Conservation (phyloP, 768 basidiomycete species). For the Lyophyllum atratum region DNA sequence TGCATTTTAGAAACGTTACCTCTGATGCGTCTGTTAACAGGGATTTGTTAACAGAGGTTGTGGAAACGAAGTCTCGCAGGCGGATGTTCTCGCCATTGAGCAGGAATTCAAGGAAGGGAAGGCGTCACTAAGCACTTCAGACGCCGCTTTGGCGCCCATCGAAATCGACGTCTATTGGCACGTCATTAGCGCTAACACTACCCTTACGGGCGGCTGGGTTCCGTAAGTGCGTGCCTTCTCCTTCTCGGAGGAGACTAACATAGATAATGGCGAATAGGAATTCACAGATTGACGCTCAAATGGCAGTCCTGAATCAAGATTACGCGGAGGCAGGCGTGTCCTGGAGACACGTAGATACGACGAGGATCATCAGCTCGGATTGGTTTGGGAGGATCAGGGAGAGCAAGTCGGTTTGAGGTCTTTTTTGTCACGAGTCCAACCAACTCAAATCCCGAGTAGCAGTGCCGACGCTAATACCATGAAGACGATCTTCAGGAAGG, state of each 20-base stretch:
- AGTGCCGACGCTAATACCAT: constrained; percentile 37
- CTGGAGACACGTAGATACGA: constrained; percentile 35
- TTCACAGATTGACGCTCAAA: constrained; percentile 38
- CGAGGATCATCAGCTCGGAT: constrained; percentile 38
- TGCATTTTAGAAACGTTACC: neutral
- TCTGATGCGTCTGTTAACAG: neutral
- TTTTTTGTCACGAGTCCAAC: neutral
- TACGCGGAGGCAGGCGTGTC: constrained; percentile 36
- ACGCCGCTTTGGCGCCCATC: neutral
- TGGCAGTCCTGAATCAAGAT: constrained; percentile 41
- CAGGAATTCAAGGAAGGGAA: neutral
- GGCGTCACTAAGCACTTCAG: neutral
- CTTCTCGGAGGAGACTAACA: neutral
- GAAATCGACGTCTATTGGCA: constrained; percentile 34
- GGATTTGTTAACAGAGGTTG: neutral
- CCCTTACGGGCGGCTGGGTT: constrained; percentile 37
- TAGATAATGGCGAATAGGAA: constrained; percentile 27
- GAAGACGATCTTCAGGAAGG: constrained; percentile 41
- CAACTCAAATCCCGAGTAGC: neutral
- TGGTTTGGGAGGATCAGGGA: constrained; percentile 40
- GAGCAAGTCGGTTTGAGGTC: neutral
- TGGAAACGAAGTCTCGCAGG: constrained; percentile 5
- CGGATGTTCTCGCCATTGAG: constrained; percentile 5
- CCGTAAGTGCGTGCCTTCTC: constrained; percentile 29
- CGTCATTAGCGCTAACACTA: constrained; percentile 31